phyloP scores from a whole-genome alignment of 805 yeast genomes.

The Cyberlindnera euphorbiae region DNA sequence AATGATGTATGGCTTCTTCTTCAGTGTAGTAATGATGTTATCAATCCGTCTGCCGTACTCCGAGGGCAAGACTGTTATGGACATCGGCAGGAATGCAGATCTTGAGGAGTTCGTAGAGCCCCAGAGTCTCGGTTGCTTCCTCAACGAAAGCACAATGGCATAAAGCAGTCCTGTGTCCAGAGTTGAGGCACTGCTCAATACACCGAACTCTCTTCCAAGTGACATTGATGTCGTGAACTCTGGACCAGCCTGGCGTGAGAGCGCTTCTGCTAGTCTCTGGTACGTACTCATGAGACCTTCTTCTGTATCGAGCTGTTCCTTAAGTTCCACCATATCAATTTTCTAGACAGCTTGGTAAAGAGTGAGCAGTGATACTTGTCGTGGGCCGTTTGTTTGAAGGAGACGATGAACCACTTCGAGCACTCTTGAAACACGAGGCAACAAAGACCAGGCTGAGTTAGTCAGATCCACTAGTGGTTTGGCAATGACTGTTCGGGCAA shows the following conservation, averaged over 20 bases:
- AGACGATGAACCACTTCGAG: slow-evolving; percentile 43
- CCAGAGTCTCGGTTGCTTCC: slow-evolving; percentile 47
- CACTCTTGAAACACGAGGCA: slow-evolving; percentile 36
- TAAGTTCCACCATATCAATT: slow-evolving; percentile 29
- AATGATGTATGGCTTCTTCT: slow-evolving; percentile 20
- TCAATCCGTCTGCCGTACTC: slow-evolving; percentile 32
- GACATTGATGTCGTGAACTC: slow-evolving; percentile 23
- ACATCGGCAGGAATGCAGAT: slow-evolving; percentile 34
- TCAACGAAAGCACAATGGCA: slow-evolving; percentile 45
- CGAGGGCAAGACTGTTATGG: slow-evolving; percentile 41
- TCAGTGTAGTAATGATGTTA: slow-evolving; percentile 26
- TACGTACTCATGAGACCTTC: slow-evolving; percentile 26
- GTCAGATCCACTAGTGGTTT: slow-evolving; percentile 35
- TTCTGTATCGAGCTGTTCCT: slow-evolving; percentile 13
- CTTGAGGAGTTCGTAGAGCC: slow-evolving; percentile 28
- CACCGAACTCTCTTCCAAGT: slow-evolving; percentile 19
- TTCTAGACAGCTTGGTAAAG: slow-evolving; percentile 32
- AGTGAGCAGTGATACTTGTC: slow-evolving; percentile 35
- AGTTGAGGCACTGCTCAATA: background rate
- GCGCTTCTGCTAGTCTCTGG: slow-evolving; percentile 16
- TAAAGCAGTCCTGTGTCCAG: slow-evolving; percentile 30
- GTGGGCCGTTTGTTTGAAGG: slow-evolving; percentile 38
- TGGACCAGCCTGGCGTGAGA: slow-evolving; percentile 18
- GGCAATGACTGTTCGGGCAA: slow-evolving; percentile 30
- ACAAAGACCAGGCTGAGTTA: slow-evolving; percentile 34